phyloP scores from a whole-genome alignment of 345 rosid species.

The Dimocarpus longan region DNA sequence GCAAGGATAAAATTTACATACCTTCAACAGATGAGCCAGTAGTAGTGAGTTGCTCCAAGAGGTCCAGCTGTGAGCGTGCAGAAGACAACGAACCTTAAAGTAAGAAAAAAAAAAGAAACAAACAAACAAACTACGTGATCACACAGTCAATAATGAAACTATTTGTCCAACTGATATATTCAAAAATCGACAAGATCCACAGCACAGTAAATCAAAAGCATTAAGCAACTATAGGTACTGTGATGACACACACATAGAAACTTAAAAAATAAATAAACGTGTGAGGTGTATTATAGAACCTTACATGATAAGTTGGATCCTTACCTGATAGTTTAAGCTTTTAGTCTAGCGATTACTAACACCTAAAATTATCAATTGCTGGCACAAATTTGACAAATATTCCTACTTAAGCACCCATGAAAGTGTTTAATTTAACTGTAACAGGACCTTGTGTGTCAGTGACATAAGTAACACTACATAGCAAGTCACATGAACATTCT shows the following conservation, averaged over 20 bases:
- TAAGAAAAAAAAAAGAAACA: neutral
- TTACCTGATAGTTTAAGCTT: too few relatives aligned
- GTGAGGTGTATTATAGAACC: too few relatives aligned
- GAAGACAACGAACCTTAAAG: conserved; percentile 63
- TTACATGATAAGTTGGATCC: too few relatives aligned
- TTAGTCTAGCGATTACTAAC: too few relatives aligned
- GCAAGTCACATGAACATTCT: neutral
- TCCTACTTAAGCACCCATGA: neutral
- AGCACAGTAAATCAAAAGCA: neutral
- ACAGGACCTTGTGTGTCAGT: neutral
- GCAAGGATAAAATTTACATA: conserved; percentile 24
- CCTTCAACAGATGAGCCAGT: conserved; percentile 53
- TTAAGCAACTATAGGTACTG: neutral
- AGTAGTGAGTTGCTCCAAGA: conserved; percentile 73
- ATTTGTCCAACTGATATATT: neutral
- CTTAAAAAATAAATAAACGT: neutral
- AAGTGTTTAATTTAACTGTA: neutral
- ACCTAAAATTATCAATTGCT: neutral
- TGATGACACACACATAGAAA: neutral
- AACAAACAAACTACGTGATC: neutral
- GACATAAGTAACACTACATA: neutral
- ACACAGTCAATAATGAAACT: neutral
- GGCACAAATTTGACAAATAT: neutral
- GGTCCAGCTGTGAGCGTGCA: conserved; percentile 69
- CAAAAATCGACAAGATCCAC: neutral